A percentile compares a stretch with the other conserved stretches of the same genome.
Conservation (phyloP, 1,284 basidiomycete species). For the Anthracocystis panici-leucophaei region DNA sequence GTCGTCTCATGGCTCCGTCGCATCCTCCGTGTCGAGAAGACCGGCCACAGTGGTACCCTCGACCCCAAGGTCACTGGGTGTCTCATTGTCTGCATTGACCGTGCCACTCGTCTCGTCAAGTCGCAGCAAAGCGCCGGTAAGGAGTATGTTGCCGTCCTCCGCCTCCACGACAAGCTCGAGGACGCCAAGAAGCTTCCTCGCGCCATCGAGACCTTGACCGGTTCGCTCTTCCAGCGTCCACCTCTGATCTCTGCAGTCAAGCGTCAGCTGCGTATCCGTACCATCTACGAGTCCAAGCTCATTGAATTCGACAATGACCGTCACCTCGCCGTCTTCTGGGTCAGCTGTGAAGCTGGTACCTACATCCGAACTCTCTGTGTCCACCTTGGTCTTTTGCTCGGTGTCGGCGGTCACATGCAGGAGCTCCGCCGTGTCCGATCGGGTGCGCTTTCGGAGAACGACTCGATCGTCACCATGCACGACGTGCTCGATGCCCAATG, state of each 20-base stretch:
- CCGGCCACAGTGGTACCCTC: slow-evolving; percentile 95
- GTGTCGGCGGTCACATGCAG: slow-evolving; percentile 99
- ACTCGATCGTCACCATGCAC: slow-evolving; percentile 99
- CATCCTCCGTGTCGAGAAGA: slow-evolving; percentile 96
- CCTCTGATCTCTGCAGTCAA: slow-evolving; percentile 99
- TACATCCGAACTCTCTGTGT: slow-evolving; percentile 99
- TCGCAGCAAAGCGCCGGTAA: slow-evolving; percentile 98
- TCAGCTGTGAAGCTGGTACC: slow-evolving; percentile 97
- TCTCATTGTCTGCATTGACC: slow-evolving; percentile 98
- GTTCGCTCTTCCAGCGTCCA: slow-evolving; percentile 98
- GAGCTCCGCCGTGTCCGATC: slow-evolving; percentile 93
- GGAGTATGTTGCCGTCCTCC: slow-evolving; percentile 96
- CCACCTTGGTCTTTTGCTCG: slow-evolving; percentile 91
- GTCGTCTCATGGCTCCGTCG: slow-evolving; percentile 98
- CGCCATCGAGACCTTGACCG: slow-evolving; percentile 94
- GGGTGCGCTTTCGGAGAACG: slow-evolving; percentile 96
- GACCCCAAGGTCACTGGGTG: slow-evolving; percentile 99
- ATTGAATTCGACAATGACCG: slow-evolving; percentile 98
- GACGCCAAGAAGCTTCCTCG: slow-evolving; percentile 88
- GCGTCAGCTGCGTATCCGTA: slow-evolving; percentile 95
- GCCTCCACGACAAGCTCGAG: slow-evolving; percentile 85
- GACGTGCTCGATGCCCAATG: slow-evolving; percentile 99
- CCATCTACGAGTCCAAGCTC: slow-evolving; percentile 95
- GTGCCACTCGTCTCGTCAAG: slow-evolving; percentile 99
- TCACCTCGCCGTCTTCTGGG: slow-evolving; percentile 97